phyloP scores from a whole-genome alignment of 2,329 filamentous ascomycete species.

The Fusarium sarcochroum region DNA sequence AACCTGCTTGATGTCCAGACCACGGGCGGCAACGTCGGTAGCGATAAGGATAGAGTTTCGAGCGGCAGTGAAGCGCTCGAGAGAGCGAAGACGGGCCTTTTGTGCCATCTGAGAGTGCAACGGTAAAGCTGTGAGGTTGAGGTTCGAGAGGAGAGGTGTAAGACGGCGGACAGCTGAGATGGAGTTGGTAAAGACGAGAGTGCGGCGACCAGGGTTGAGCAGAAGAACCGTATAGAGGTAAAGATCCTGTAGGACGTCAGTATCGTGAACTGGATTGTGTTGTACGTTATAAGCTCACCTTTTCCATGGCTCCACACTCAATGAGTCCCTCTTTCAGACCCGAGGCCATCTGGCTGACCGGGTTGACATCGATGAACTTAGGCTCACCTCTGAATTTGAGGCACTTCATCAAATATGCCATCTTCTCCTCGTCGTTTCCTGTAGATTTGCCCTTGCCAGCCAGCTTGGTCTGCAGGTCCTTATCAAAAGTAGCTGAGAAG shows the following conservation, averaged over 20 bases:
- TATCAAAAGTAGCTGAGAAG: slow-evolving; percentile 97
- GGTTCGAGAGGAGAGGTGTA: slow-evolving; percentile 84
- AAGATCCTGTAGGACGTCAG: slow-evolving; percentile 73
- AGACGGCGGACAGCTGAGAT: slow-evolving; percentile 92
- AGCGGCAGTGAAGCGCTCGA: slow-evolving; percentile 86
- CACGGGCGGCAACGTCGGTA: slow-evolving; percentile 93
- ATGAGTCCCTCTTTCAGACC: slow-evolving; percentile 90
- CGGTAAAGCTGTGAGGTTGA: slow-evolving; percentile 81
- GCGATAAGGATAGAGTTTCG: slow-evolving; percentile 83
- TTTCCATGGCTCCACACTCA: slow-evolving; percentile 93
- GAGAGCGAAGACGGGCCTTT: slow-evolving; percentile 91
- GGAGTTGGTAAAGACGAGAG: slow-evolving; percentile 94
- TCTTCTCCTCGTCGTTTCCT: slow-evolving; percentile 79
- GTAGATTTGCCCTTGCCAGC: slow-evolving; percentile 77
- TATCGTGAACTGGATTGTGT: neutral
- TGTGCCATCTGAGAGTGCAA: slow-evolving; percentile 96
- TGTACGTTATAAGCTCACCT: slow-evolving; percentile 66
- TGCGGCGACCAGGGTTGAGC: slow-evolving; percentile 83
- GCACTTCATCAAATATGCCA: slow-evolving; percentile 93
- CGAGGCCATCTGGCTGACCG: slow-evolving; percentile 87
- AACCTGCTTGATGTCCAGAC: slow-evolving; percentile 92
- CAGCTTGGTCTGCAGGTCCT: slow-evolving; percentile 90
- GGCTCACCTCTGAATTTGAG: slow-evolving; percentile 90
- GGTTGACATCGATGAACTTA: slow-evolving; percentile 93
- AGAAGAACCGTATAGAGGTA: slow-evolving; percentile 92